Evolutionary conservation across 2,329 filamentous ascomycete species (phyloP), one percentile per base, ranked within the genome.

Genomic region (Parascedosporium putredinis): DNA sequence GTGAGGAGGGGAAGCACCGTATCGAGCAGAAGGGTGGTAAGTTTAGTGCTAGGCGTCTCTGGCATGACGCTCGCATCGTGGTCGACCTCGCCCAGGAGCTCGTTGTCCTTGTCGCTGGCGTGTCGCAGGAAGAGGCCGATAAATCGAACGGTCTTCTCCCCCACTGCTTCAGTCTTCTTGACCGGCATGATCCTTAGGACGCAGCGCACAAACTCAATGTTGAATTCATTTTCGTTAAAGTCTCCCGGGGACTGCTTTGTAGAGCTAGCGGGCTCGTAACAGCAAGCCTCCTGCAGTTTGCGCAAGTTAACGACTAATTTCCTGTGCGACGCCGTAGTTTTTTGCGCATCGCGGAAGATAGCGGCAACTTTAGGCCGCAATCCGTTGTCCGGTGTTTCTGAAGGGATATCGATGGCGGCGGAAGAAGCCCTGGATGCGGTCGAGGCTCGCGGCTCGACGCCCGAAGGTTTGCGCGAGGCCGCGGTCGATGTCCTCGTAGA

Each of bases 151-250:
- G 86, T 78, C 58, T 87, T 83, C 64, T 97, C 91, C 22, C 89
- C 93, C 2, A 87, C 90, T 12, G 79, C 75, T 68, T 98, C 93
- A 33, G 86, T 84, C 73, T 96, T 97, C 73, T 91, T 95, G 51
- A 97, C 83, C 1, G 84, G 79, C 72, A 98, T 79, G 47, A 91
- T 77, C 50, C 89, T 78, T 57, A 94, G 66, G 22, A 95, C 76
- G 61, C 89, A 96, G 61, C 93, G 78, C 51, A 83, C 77, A 51
- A 97, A 81, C 64, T 98, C 91, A 24, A 74, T 70, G 59, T 93
- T 95, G 70, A 98, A 97, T 51, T 93, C 84, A 45, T 83, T 78
- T 64, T 95, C 89, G 42, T 88, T 83, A 54, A 90, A 86, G 9
- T 88, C 84, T 56, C 82, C 77, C 9, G 75, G 70, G 9, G 72